Conservation (phyloP, 208 protist genomes). For the Acanthamoeba rhysodes region DNA sequence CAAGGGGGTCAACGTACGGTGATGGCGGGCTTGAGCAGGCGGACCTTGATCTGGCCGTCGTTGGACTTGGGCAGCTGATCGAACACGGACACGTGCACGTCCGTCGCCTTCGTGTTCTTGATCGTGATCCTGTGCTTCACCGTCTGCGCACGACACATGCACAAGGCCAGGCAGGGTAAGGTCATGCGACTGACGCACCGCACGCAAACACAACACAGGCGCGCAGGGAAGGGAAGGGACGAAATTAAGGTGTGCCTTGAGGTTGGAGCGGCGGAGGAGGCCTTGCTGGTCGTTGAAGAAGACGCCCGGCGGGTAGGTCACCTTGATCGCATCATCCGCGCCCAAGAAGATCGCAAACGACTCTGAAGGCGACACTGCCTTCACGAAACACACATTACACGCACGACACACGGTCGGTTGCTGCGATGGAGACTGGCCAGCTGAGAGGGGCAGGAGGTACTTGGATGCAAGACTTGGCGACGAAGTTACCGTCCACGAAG, state of each 20-base stretch:
- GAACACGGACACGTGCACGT: constrained; percentile 6
- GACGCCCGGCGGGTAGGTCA: constrained; percentile 40
- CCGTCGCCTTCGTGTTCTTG: constrained; percentile 21
- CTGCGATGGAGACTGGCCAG: too few species aligned
- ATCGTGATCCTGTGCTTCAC: constrained; percentile 38
- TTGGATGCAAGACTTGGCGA: constrained; percentile 14
- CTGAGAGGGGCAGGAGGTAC: not conserved
- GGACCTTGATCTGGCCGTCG: constrained; percentile 33
- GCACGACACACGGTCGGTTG: too few species aligned
- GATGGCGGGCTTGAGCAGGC: not conserved
- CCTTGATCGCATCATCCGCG: constrained; percentile 34
- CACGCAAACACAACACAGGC: not conserved
- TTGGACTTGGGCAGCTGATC: constrained; percentile 66
- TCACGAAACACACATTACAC: not conserved
- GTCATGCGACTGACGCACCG: not conserved
- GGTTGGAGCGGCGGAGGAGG: not conserved
- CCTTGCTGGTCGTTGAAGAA: constrained; percentile 49
- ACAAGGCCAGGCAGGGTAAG: not conserved
- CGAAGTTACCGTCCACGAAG: constrained; percentile 62
- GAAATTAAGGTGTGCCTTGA: not conserved
- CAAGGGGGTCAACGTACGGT: not conserved
- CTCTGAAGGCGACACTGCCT: constrained; percentile 9
- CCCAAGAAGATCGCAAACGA: constrained; percentile 49
- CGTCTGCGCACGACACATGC: not conserved
- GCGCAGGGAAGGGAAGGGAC: not conserved